Evolutionary conservation across 2,329 filamentous ascomycete genomes (phyloP), one percentile per base, ranked within the genome.

Genomic region (Geosmithia putterillii): DNA sequence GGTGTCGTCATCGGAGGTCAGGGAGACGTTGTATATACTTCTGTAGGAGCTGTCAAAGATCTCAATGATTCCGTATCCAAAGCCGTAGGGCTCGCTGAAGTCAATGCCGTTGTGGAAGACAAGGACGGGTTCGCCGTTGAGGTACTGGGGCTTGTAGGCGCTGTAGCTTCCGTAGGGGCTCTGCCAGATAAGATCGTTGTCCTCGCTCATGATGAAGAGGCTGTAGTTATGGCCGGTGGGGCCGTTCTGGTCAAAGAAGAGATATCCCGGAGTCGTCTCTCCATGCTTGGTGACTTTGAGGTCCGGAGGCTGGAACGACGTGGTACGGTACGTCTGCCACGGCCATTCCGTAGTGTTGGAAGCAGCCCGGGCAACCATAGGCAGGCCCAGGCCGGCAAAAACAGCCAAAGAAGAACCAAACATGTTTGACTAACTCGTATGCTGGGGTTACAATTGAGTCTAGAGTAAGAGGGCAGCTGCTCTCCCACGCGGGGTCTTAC

Each of bases 61-160:
- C 21, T 59, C 42, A 3, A 58, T 46, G 12, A 59, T 50, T 17
- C 60, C 60, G 15, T 58, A 57, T 2, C 59, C 59, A 38, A 55
- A 54, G 8, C 54, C 53, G 3, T 46, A 54, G 2, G 54, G 54
- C 37, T 52, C 47, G 28, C 52, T 14, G 40, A 53, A 43, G 9
- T 51, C 51, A 3, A 44, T 42, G 5, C 60, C 58, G 3, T 52
- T 51, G 51, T 55, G 61, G 21, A 53, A 47, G 0, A 57, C 60
- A 3, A 62, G 28, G n/a, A 55, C 55, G 3, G 54, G 50, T 25
- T 55, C 50, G 10, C 55, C 57, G n/a, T 56, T 46, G 17, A 60
- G 48, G 0, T 37, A 51, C 42, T 61, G 59, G 1, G 36, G 36
- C 36, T 38, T 38, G 36, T 19, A 38, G 17, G 36, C 36, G 15